Evolutionary conservation across 306 rosid species (phyloP), one percentile per base, ranked within the genome.

Genomic region (Sindora glabra): DNA sequence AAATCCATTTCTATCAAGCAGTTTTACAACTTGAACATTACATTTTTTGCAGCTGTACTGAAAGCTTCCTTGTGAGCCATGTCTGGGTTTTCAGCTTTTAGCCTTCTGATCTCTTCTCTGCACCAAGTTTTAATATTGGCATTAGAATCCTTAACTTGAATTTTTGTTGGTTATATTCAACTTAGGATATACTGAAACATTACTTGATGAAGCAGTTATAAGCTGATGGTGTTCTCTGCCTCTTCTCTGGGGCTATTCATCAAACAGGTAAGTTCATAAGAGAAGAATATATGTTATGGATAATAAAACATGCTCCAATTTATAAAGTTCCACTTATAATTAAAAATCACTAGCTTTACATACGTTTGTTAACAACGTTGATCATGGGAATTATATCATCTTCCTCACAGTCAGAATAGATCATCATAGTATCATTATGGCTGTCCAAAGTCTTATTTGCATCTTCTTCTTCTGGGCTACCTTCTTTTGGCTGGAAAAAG

Each of bases 51-150:
- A 69, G 96, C 95, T 8, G 96, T 74, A 44, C 94, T 88, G 76
- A 91, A 91, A 39, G 98, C 96, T 71, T 85, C 92, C 74, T 91
- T 91, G 76, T 91, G 98, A 42, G 89, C 79, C 96, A 91, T 88
- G 49, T 66, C 77, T 47, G 98, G 98, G 51, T 91, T 74, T 41
- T 76, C 85, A 62, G 85, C 74, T 77, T 91, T 91, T n/a, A 91
- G 92, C 83, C 96, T 88, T 56, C 70, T 84, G 61, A 91, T 88
- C 86, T 91, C 98, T 49, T 85, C 90, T 71, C 96, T 92, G 81
- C 58, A 79, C 59, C 10, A 67, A 63, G 70, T 2, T 30, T 16
- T 32, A 60, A 64, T 5, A 40, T 32, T 42, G 10, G 49, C 3
- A 70, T 70, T 15, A 56, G 34, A 61, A 30, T 38, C 29, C 55